These are phyloP conservation scores for Xylariaceae sp. DNA, from an alignment of 2,329 filamentous ascomycete species.

Conservation along the genomic window DNA sequence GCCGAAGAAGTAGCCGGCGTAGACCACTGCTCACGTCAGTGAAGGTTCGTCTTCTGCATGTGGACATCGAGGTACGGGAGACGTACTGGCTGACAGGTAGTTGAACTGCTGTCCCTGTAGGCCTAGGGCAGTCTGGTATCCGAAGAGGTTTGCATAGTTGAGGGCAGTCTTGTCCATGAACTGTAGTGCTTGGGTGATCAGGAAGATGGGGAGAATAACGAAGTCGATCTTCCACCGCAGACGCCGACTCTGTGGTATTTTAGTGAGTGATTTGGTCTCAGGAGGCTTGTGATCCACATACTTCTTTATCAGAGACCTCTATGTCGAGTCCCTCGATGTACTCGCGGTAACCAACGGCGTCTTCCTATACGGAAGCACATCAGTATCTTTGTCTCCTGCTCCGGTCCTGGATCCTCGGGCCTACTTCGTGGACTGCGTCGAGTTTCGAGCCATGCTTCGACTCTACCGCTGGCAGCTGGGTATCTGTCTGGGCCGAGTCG, in stretches of 20 bases:
- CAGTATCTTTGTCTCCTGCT: neutral
- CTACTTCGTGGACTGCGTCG: neutral
- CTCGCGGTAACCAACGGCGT: slow-evolving; percentile 15
- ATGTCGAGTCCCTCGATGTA: slow-evolving; percentile 13
- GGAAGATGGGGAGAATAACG: slow-evolving; percentile 26
- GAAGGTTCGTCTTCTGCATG: neutral
- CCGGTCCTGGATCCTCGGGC: neutral
- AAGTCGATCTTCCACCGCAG: slow-evolving; percentile 28
- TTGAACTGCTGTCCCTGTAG: slow-evolving; percentile 32
- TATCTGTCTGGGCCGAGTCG: neutral
- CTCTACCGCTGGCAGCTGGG: neutral
- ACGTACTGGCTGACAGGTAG: slow-evolving; percentile 29
- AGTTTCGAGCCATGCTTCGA: slow-evolving; percentile 1
- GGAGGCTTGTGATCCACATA: neutral
- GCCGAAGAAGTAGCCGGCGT: slow-evolving; percentile 36
- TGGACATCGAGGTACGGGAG: neutral
- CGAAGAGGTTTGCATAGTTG: slow-evolving; percentile 32
- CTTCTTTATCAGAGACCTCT: slow-evolving; percentile 16
- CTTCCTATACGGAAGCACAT: slow-evolving; percentile 2
- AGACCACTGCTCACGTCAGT: slow-evolving; percentile 26
- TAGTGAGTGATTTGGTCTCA: neutral
- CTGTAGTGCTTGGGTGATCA: slow-evolving; percentile 27
- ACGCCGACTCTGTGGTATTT: slow-evolving; percentile 4
- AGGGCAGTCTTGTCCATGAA: slow-evolving; percentile 28
- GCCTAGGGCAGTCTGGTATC: slow-evolving; percentile 28